Evolutionary conservation across 2,329 filamentous ascomycete species (phyloP).

Genomic region (Clarireedia hainanense): DNA sequence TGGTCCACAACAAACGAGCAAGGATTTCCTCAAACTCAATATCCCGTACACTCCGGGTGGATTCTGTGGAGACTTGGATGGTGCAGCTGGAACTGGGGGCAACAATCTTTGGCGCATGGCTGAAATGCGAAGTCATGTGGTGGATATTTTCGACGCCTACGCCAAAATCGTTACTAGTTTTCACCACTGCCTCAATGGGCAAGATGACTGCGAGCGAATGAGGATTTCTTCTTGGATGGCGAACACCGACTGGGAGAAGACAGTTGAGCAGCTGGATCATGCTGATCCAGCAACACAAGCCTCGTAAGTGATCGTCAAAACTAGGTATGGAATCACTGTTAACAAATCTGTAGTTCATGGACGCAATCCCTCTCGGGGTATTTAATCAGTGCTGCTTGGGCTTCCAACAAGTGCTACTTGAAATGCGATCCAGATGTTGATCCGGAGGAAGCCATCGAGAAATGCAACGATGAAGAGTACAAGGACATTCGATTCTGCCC

Average conservation of each 20-base stretch:
- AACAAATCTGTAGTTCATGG: neutral
- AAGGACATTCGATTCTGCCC: neutral
- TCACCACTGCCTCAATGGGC: neutral
- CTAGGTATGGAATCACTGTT: neutral
- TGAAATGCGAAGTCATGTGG: neutral
- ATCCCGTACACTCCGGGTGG: neutral
- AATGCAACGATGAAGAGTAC: neutral
- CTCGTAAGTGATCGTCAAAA: neutral
- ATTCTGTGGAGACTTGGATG: neutral
- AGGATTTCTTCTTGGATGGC: conserved; percentile 4
- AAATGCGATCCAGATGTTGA: neutral
- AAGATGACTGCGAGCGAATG: neutral
- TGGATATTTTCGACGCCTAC: neutral
- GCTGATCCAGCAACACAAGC: neutral
- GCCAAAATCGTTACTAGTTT: neutral
- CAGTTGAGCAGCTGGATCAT: neutral
- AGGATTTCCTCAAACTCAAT: neutral
- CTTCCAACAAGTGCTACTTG: conserved; percentile 6
- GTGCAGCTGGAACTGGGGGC: neutral
- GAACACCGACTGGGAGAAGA: neutral
- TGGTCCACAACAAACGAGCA: neutral
- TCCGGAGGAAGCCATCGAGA: neutral
- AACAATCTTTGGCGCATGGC: neutral
- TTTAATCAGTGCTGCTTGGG: neutral
- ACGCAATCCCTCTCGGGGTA: neutral